Evolutionary conservation across 768 basidiomycete genomes (phyloP), one percentile per base, ranked within the genome.

Genomic region (Rhodotorula paludigena): DNA sequence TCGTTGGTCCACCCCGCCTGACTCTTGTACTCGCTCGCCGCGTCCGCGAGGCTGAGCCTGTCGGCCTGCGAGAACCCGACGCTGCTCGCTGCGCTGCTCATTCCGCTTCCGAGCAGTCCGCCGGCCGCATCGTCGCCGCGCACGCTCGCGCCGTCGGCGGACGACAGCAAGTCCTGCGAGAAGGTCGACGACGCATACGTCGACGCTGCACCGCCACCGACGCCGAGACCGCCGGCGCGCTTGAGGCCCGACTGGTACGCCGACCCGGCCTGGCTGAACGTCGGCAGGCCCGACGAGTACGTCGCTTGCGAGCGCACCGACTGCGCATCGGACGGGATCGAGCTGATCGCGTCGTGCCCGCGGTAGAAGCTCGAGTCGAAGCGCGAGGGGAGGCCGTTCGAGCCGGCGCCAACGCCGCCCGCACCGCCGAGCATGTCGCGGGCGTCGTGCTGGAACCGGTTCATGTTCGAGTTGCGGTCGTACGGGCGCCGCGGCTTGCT

Each of bases 321-420:
- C 77, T 96, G 94, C 32, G 87, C 89, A 76, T 98, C 96, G 11
- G 91, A 90, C 3, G 92, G 92, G 71, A 97, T 94, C 78, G 93
- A 93, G 10, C 89, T 87, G 60, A 93, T 83, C 0, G 92, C 86
- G 76, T 97, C 93, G 78, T 97, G 92, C 1, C 90, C 90, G 65
- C 92, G 86, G 79, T 92, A 98, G 82, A 96, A 98, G 77, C 88
- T 87, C 51, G 92, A 84, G 78, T 98, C 94, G 79, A 97, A 98
- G 64, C 92, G 89, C 75, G 90, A 92, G 7, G 92, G 90, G 9
- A 92, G 90, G 38, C 92, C 92, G 39, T 90, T 90, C 9, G 11
- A 10, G 32, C 54, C 12, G 36, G 12, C 36, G n/a, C 38, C 38
- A 28, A 20, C 38, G 54, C 38, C 35, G 30, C 35, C 21, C 53